Base-by-base conservation (phyloP, 257 asterid genomes). In the Solanum tarapatanum region DNA sequence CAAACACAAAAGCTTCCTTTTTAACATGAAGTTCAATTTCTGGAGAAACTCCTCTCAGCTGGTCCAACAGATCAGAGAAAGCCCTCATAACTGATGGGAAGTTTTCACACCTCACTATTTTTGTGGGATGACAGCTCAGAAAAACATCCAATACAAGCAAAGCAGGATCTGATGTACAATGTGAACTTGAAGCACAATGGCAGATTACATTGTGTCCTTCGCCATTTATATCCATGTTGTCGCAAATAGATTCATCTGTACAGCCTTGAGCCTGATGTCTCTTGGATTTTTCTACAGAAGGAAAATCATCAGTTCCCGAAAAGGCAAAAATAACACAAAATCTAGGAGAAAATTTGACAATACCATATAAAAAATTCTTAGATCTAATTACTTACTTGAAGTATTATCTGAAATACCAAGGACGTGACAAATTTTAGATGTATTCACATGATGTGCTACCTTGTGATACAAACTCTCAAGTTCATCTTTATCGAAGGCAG, bases 401-500 rank as follows among this genome's bases (percentile, higher is more conserved):
- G 84, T 28, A 48, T 58, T 60, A 55, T 76, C 26, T 32, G 77
- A 76, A 60, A 80, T 43, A 39, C 60, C 69, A 9, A 82, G 72
- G 60, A 33, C 55, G 23, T 30, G 77, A 85, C 91, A 82, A 86
- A 94, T 86, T 68, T 64, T 89, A 19, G 92, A 94, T n/a, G 92
- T 84, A 83, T 88, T 92, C 82, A 82, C 88, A 84, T 88, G 87
- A 23, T 86, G 89, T 2, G 89, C 88, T 23, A 88, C 92, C 84
- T 2, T 41, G 84, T 55, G 86, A 66, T 89, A 58, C 72, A 92
- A 87, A 60, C 85, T 73, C 23, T 86, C 87, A 83, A 94, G 87
- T 88, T 91, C 93, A 41, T 88, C 84, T 87, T 75, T 82, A 83
- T 85, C 88, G 72, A 94, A 94, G 82, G 51, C 58, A 88, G 90